A percentile compares a stretch with the other conserved stretches of the same genome.
phyloP scores from a whole-genome alignment of 768 basidiomycete species.

The Leccinum subtestaceum region DNA sequence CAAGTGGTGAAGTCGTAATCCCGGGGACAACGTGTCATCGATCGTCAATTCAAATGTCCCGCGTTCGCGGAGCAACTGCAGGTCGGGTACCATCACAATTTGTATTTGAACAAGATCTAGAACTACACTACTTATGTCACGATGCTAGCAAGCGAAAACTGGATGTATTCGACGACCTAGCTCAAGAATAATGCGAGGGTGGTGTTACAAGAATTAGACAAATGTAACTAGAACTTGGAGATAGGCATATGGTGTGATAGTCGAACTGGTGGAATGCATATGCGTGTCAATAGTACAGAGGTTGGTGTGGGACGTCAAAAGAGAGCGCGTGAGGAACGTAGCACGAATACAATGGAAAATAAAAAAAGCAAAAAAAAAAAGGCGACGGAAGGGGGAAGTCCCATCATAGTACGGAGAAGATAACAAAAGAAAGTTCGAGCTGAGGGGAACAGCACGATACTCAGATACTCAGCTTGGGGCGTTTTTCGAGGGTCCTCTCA shows the following conservation, averaged over 20 bases:
- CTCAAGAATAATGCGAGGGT: constrained; percentile 14
- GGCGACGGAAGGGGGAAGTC: background rate
- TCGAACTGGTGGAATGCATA: constrained; percentile 24
- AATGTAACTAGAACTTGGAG: constrained; percentile 13
- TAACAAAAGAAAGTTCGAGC: constrained; percentile 4
- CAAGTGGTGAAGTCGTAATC: constrained; percentile 27
- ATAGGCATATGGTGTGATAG: constrained; percentile 24
- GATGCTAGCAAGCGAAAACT: constrained; percentile 12
- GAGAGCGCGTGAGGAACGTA: constrained; percentile 15
- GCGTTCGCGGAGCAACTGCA: constrained; percentile 9
- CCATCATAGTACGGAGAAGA: background rate
- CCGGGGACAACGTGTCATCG: constrained; percentile 21
- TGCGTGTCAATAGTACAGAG: constrained; percentile 19
- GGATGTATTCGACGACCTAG: constrained; percentile 16
- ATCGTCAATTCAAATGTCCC: constrained; percentile 4
- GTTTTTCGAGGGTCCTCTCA: constrained; percentile 26
- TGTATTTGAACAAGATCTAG: constrained; percentile 25
- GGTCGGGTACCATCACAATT: constrained; percentile 1
- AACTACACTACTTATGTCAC: constrained; percentile 29
- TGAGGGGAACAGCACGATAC: constrained; percentile 4
- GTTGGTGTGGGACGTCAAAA: constrained; percentile 21
- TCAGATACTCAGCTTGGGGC: constrained; percentile 29
- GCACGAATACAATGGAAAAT: constrained; percentile 1
- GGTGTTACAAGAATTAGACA: constrained; percentile 34
- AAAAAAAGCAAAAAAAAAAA: background rate